Evolutionary conservation across 179 eudicot species (phyloP).

Genomic region (Drosera spatulata): DNA sequence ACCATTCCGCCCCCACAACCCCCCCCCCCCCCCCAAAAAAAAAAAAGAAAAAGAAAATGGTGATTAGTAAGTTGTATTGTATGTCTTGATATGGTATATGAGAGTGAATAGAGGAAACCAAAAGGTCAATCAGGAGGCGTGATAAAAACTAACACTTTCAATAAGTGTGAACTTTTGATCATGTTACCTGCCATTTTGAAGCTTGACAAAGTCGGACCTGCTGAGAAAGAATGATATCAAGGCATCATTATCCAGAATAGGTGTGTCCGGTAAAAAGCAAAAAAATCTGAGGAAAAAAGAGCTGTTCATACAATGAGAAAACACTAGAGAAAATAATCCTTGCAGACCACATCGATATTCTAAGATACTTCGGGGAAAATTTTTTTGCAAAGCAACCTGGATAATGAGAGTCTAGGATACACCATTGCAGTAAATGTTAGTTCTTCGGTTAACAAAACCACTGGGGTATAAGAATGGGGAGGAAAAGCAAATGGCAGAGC

Average conservation of each 20-base stretch:
- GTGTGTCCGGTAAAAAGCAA: not conserved
- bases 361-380: slow-evolving; percentile 10
- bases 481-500: slow-evolving; percentile 58
- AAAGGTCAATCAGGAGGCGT: no score
- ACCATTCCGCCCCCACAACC: no score
- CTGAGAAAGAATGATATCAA: slow-evolving; percentile 26
- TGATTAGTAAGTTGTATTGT: not conserved
- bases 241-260: not conserved
- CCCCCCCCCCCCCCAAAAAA: not conserved
- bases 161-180: not conserved
- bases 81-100: no score
- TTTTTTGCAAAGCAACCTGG: slow-evolving; percentile 25
- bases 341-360: not conserved
- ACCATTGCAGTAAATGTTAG: slow-evolving; percentile 75
- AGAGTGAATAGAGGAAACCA: no score
- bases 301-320: slow-evolving; percentile 2
- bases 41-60: not conserved
- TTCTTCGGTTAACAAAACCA: slow-evolving; percentile 42
- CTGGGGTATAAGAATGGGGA: slow-evolving; percentile 37
- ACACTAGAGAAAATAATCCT: not conserved
- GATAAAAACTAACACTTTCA: no score
- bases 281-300: not conserved
- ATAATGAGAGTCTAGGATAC: slow-evolving; percentile 70
- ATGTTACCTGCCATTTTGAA: slow-evolving; percentile 94
- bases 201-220: slow-evolving; percentile 74